Evolutionary conservation across 1,284 basidiomycete species (phyloP), one percentile per base, ranked within the genome.

Genomic region (Meira miltonrushii): DNA sequence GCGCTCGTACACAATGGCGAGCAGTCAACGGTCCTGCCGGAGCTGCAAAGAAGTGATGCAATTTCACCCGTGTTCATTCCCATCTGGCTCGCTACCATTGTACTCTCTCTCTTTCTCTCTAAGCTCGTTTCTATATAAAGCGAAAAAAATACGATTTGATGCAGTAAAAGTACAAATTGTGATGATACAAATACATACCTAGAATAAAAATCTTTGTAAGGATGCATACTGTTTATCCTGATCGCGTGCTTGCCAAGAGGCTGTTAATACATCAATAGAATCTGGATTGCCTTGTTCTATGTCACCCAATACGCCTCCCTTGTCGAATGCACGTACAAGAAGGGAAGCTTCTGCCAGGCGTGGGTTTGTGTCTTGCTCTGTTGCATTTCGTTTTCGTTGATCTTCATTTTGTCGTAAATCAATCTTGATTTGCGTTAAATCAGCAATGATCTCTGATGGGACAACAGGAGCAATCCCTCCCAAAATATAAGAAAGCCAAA

Each of bases 1-100:
- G 76, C 50, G 74, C 66, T 9, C 64, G 67, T 43, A 72, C 69
- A 17, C 76, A 78, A 60, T 78, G 76, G 76, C 64, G 67, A 48
- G 74, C 75, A 38, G 75, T 76, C 61, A 73, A 77, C 55, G 75
- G 75, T 17, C 53, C 61, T 17, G 52, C 52, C 11, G 71, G 62
- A 19, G 67, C 66, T 55, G 13, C 46, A 19, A 75, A 72, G 64
- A 69, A 71, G 67, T 71, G 62, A 52, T 46, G 21, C 10, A 21
- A 46, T 9, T 10, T 21, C n/a, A n/a, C n/a, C n/a, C n/a, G 28
- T 33, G 28, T 33, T 8, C 28, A 33, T 8, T 33, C n/a, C n/a
- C n/a, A n/a, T n/a, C n/a, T n/a, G n/a, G n/a, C n/a, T n/a, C n/a
- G 8, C 28, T 33, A 33, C 28, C 28, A 33, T 8, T 33, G 28